phyloP scores from a whole-genome alignment of 805 yeast genomes.

The Yarrowia sp. region DNA sequence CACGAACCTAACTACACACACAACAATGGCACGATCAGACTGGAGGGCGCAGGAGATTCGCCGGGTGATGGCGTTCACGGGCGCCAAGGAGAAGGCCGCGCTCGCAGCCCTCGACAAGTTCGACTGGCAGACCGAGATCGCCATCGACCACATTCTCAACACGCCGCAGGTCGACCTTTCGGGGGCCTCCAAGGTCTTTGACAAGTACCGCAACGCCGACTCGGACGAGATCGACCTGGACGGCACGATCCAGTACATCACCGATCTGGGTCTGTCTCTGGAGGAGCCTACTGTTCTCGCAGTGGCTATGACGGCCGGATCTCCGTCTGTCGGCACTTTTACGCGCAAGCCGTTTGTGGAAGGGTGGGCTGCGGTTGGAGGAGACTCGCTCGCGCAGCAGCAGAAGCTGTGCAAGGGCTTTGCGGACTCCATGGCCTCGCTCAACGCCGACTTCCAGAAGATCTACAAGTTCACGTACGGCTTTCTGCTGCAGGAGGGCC shows the following conservation, averaged over 20 bases:
- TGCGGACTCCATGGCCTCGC: neutral
- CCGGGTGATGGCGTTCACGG: constrained; percentile 29
- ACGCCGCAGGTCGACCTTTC: constrained; percentile 3
- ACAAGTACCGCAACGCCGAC: constrained; percentile 32
- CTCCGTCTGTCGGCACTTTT: constrained; percentile 67
- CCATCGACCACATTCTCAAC: constrained; percentile 29
- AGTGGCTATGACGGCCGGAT: constrained; percentile 63
- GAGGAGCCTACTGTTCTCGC: constrained; percentile 74
- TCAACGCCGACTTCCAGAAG: constrained; percentile 42
- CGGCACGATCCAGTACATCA: constrained; percentile 69
- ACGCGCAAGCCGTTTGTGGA: constrained; percentile 48
- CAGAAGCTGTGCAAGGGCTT: neutral
- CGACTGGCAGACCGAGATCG: constrained; percentile 38
- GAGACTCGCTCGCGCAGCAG: constrained; percentile 1
- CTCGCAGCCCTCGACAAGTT: constrained; percentile 30
- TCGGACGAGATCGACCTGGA: constrained; percentile 61
- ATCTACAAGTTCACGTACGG: constrained; percentile 72
- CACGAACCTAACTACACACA: neutral
- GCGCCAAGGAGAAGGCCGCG: constrained; percentile 30
- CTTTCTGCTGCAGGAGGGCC: constrained; percentile 60
- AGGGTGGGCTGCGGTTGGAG: constrained; percentile 52
- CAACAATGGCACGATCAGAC: constrained; percentile 19
- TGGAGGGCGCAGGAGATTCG: constrained; percentile 29
- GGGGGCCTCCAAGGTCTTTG: constrained; percentile 32
- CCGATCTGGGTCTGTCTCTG: constrained; percentile 64